Base-by-base conservation (phyloP, 805 yeast genomes). In the Saccharomyces kudriavzevii region DNA sequence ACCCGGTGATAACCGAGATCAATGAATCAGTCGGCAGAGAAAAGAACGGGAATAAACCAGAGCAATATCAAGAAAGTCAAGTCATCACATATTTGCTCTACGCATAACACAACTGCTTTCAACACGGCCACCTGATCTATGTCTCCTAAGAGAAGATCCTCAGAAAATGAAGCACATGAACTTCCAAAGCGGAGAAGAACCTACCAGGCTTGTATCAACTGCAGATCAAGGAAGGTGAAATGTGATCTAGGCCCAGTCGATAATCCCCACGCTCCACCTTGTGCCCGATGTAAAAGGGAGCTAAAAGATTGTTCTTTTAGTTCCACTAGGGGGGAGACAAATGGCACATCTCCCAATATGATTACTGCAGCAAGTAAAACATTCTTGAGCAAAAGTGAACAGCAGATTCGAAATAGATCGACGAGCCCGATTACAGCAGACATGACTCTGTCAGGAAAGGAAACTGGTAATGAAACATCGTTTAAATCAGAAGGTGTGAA, bases 241-340 rank as follows among this genome's bases (percentile, higher is more conserved):
- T 91, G 98, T 72, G 96, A 89, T 65, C 71, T 91, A 59, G 96
- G 96, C 1, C 81, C 84, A 9, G 80, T 83, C 6, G 85, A 82
- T 49, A 77, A 77, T 56, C 96, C 96, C 0, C 75, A 76, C 47
- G 82, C 81, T 4, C 94, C 95, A 2, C 94, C 95, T 3, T 91
- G 98, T 74, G 84, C 81, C 2, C 72, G 97, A 49, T 91, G 98
- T 63, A 77, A 78, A 56, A 76, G 97, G 47, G 97, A 91, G 64
- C 75, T 95, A 14, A 81, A 80, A 59, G 89, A 85, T 60, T 91
- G 98, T 70, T 83, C 84, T 14, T 82, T 87, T 57, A 77, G 78
- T n/a, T 11, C 82, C 79, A 28, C 46, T 45, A 40, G 49, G 35
- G 40, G 50, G 20, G 35, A 49, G 52, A 24, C 10, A 13, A 17